Evolutionary conservation across 2,329 filamentous ascomycete species (phyloP).

Genomic region (Cercospora canescens): DNA sequence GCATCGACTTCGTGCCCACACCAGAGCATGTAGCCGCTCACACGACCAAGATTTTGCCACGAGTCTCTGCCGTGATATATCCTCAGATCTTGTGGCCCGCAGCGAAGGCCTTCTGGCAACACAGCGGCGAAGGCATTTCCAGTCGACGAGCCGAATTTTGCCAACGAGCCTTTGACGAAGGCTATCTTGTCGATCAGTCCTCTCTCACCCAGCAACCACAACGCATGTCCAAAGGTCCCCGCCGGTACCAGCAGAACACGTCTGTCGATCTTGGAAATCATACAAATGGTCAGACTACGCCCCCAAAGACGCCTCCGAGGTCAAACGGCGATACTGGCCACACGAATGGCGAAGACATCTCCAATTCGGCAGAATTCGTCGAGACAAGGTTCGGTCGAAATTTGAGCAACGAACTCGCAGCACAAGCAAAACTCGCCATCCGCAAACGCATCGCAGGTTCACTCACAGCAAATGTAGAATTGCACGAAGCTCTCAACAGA

Average conservation of each 20-base stretch:
- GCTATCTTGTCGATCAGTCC: constrained; percentile 58
- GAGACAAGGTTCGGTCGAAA: constrained; percentile 95
- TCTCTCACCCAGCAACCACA: constrained; percentile 37
- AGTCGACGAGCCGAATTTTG: constrained; percentile 92
- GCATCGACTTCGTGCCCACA: constrained; percentile 66
- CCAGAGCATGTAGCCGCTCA: constrained; percentile 45
- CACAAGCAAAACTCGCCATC: constrained; percentile 82
- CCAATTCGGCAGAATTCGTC: constrained; percentile 78
- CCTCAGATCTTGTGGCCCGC: constrained; percentile 65
- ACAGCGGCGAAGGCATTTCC: constrained; percentile 88
- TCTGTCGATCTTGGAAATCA: constrained; percentile 46
- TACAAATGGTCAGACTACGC: constrained; percentile 23
- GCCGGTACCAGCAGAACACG: constrained; percentile 70
- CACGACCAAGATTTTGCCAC: constrained; percentile 46
- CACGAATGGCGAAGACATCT: constrained; percentile 41
- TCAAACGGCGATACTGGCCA: constrained; percentile 20
- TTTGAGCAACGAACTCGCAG: constrained; percentile 74
- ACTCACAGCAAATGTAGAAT: constrained; percentile 69
- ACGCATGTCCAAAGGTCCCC: constrained; percentile 67
- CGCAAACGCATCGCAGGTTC: constrained; percentile 85
- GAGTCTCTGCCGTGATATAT: constrained; percentile 63
- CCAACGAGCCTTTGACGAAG: constrained; percentile 70
- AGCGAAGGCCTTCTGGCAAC: constrained; percentile 97
- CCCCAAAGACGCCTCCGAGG: constrained; percentile 13
- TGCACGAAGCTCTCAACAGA: constrained; percentile 57